Base-by-base conservation (phyloP, 805 yeast species). In the Zygosaccharomyces rouxii region DNA sequence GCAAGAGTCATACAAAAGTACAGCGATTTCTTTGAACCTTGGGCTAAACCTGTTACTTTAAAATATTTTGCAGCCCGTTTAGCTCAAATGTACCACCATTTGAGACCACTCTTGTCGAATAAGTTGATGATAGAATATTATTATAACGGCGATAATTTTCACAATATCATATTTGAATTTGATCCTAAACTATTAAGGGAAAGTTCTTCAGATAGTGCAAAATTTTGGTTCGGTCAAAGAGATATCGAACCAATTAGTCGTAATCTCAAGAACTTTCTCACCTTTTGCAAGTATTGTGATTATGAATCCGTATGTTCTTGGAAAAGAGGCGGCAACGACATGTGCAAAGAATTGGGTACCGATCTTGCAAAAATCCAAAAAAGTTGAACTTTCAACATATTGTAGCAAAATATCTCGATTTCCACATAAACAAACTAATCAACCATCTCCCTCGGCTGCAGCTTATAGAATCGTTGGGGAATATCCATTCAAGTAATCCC, bases 161-260 rank as follows among this genome's bases (percentile, higher is more conserved):
- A 71, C 22, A 72, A 72, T 16, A 58, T 71, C 0, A 41, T 58
- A 7, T 77, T 76, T 46, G 48, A 62, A 3, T 80, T 71, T 56
- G 68, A 73, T 42, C 56, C 59, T 4, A 43, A 53, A 0, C 57
- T 52, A 10, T 56, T 79, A 2, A 51, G 65, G 1, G 30, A 53
- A 2, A 60, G 68, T 6, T 60, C 76, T 2, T 39, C 52, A 0
- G 54, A 61, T 9, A 70, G 80, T 2, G 54, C 76, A 44, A 58
- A 59, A 21, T 77, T 81, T 53, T 84, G 89, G 89, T 69, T 71
- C 55, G 89, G 89, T 0, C 55, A 64, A 28, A 65, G 85, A 40
- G 62, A 60, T 3, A 86, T 87, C 1, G 58, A 56, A 26, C 74
- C 74, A 5, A 71, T 77, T 3, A 56, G 60, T 7, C 67, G 63